A percentile compares a stretch with the other conserved stretches of the same genome.
phyloP scores from a whole-genome alignment of 306 rosid species.

The Sophora flavescens region DNA sequence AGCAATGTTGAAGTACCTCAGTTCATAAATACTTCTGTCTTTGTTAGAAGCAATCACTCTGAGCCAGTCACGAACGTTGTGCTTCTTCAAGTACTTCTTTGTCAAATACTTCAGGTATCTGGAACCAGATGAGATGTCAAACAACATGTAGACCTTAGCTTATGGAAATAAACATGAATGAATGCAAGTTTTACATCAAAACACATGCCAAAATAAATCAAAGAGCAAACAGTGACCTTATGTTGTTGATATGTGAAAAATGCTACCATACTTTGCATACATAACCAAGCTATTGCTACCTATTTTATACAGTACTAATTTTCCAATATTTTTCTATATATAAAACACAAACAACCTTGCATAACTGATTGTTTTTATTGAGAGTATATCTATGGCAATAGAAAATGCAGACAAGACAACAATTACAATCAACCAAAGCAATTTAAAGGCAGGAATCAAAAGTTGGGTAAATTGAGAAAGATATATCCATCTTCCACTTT shows the following conservation, averaged over 20 bases:
- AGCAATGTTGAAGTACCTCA: constrained; percentile 65
- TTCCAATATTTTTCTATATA: neutral
- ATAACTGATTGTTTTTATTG: neutral
- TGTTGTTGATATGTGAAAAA: neutral
- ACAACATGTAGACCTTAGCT: neutral
- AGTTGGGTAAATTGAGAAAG: neutral
- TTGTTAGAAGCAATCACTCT: constrained; percentile 63
- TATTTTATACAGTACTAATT: neutral
- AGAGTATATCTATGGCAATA: too few relatives aligned
- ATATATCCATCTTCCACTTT: neutral
- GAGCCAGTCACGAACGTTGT: constrained; percentile 65
- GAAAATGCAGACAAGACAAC: neutral
- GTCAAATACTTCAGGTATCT: constrained; percentile 63
- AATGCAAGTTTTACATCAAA: neutral
- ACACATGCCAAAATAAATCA: neutral
- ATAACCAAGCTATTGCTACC: neutral
- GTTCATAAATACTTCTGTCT: constrained; percentile 55
- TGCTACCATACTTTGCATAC: neutral
- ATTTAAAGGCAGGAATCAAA: neutral
- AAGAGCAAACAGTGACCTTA: too few relatives aligned
- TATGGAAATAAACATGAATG: neutral
- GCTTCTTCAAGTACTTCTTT: constrained; percentile 63
- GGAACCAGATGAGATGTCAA: neutral
- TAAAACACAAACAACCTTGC: neutral
- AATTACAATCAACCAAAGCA: neutral